Evolutionary conservation across 495 filamentous ascomycete genomes (phyloP), one percentile per base, ranked within the genome.

Genomic region (Amniculicola lignicola): DNA sequence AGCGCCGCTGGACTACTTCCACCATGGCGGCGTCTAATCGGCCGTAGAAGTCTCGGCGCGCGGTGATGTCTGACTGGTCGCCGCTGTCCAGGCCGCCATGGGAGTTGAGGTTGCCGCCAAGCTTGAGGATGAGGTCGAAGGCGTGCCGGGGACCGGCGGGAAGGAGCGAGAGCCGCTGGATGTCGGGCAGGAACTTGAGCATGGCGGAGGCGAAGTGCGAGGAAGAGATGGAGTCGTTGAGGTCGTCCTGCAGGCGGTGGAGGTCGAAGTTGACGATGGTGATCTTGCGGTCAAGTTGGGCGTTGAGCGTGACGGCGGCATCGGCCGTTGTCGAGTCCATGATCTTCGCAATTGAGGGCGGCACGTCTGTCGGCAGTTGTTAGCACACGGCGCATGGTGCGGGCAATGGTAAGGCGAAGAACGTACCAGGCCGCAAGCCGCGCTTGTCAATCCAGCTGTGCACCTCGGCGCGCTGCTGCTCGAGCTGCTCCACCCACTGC

Each of bases 241-340:
- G 71, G 51, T 74, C 72, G 64, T 78, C 75, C 67, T 78, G 75
- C 33, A 78, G 72, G 50, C 75, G 72, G 67, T 78, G 75, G 7
- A 78, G 75, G 64, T 78, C 75, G 70, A 76, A 75, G 63, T 78
- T 77, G 29, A 78, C 72, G 55, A 78, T 75, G 36, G 75, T 77
- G 70, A 78, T 78, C 62, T 77, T 77, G 68, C 75, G 75, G 59
- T 78, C 75, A 61, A 78, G 74, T 65, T 78, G 75, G 31, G 72
- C 74, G 62, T 76, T 76, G 54, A 78, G 72, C 1, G 74, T 74
- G 14, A 61, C 54, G 22, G 75, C 74, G 39, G 70, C 63, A 61
- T 65, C 53, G 40, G 71, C 59, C 16, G 71, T 66, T 45, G 66
- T 54, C 39, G 57, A 59, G 66, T 78, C 75, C 75, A 78, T 78